Evolutionary conservation across 2,329 filamentous ascomycete species (phyloP).

Genomic region (Alternaria brassicae): DNA sequence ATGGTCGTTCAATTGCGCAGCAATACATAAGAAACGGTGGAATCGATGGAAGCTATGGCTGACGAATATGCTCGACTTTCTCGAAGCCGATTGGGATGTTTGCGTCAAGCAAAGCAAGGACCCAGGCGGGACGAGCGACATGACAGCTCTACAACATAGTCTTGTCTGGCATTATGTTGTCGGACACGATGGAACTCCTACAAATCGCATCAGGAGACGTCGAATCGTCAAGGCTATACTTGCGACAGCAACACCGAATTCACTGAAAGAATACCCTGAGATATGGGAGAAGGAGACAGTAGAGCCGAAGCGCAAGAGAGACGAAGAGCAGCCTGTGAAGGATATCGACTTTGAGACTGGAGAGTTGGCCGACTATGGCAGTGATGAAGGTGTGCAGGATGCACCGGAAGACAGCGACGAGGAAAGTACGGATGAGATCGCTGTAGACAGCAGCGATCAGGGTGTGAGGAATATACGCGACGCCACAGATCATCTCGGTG

Average conservation of each 20-base stretch:
- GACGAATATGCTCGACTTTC: slow-evolving; percentile 76
- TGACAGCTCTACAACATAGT: slow-evolving; percentile 56
- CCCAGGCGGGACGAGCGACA: slow-evolving; percentile 20
- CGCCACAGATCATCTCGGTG: slow-evolving; percentile 43
- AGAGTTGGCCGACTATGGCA: slow-evolving; percentile 64
- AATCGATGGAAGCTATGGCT: slow-evolving; percentile 82
- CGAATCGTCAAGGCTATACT: slow-evolving; percentile 72
- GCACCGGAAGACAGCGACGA: slow-evolving; percentile 12
- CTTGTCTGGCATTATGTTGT: slow-evolving; percentile 68
- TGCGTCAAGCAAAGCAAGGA: slow-evolving; percentile 50
- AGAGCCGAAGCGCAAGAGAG: slow-evolving; percentile 54
- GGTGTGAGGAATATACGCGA: slow-evolving; percentile 17
- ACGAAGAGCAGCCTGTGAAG: slow-evolving; percentile 64
- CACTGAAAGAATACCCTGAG: slow-evolving; percentile 65
- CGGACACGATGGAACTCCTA: slow-evolving; percentile 42
- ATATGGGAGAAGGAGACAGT: slow-evolving; percentile 72
- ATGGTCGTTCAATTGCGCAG: slow-evolving; percentile 92
- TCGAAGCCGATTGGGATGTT: slow-evolving; percentile 74
- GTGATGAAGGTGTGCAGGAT: slow-evolving; percentile 44
- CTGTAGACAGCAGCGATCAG: background rate
- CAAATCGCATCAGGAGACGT: slow-evolving; percentile 52
- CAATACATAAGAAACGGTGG: slow-evolving; percentile 76
- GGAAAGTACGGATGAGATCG: slow-evolving; percentile 12
- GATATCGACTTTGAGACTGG: slow-evolving; percentile 63
- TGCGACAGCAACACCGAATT: slow-evolving; percentile 66